Percentiles rank a stretch among this genome's conserved stretches.
phyloP scores from a whole-genome alignment of 495 filamentous ascomycete species.

The Penicillium coffeae region DNA sequence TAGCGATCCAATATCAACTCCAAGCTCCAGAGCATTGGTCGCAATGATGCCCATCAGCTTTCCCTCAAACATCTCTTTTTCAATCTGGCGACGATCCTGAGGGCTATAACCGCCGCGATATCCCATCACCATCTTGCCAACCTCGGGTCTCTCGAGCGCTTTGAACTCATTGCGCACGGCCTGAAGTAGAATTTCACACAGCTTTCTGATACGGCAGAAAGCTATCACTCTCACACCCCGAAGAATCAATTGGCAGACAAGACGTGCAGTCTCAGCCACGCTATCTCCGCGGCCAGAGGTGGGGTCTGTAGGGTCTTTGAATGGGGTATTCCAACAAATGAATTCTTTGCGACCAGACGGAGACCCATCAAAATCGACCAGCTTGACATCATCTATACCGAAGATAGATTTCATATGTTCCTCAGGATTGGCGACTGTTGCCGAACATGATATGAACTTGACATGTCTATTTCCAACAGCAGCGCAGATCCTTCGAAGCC shows the following conservation, averaged over 20 bases:
- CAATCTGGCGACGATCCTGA: conserved; percentile 85
- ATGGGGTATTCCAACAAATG: conserved; percentile 96
- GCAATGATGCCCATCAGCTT: conserved; percentile 91
- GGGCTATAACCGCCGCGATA: conserved; percentile 96
- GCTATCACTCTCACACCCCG: conserved; percentile 90
- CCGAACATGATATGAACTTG: conserved; percentile 95
- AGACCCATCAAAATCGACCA: conserved; percentile 89
- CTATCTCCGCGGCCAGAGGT: conserved; percentile 80
- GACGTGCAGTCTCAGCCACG: conserved; percentile 74
- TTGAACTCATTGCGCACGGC: conserved; percentile 76
- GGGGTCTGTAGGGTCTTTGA: conserved; percentile 83
- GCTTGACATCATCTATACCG: conserved; percentile 70
- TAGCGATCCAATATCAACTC: conserved; percentile 91
- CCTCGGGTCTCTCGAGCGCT: conserved; percentile 65
- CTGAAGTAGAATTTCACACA: conserved; percentile 80
- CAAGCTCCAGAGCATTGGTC: conserved; percentile 88
- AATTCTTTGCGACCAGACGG: conserved; percentile 94
- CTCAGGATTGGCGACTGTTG: conserved; percentile 91
- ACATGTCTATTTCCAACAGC: conserved; percentile 85
- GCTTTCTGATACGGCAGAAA: conserved; percentile 81
- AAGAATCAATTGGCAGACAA: conserved; percentile 88
- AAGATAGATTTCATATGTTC: conserved; percentile 93
- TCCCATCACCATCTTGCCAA: conserved; percentile 80
- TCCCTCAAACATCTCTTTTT: conserved; percentile 96
- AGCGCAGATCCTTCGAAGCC: conserved; percentile 83